phyloP scores from a whole-genome alignment of 2,329 filamentous ascomycete genomes.

The Keithomyces neogunnii region DNA sequence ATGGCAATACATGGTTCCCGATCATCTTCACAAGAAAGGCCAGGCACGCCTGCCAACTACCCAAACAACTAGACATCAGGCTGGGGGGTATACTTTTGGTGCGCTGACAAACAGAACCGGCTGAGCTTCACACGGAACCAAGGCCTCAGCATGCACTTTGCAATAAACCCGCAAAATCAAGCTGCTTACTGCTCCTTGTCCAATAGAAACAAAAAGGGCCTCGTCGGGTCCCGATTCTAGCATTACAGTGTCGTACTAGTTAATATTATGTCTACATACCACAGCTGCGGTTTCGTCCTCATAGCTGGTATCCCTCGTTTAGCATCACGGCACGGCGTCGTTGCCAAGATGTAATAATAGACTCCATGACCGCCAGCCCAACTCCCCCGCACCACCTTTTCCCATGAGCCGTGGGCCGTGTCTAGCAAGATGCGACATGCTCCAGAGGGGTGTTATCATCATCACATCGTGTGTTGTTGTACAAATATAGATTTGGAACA shows the following conservation, averaged over 20 bases:
- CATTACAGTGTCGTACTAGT: slow-evolving; percentile 1
- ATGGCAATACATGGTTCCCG: no score
- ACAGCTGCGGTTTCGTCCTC: neutral
- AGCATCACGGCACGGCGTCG: no score
- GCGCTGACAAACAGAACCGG: slow-evolving; percentile 27
- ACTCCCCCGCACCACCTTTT: slow-evolving; percentile 8
- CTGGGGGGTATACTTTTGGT: no score
- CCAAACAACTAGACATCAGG: no score
- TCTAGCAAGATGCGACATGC: slow-evolving; percentile 19
- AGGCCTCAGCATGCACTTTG: neutral
- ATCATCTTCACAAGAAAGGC: no score
- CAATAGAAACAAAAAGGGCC: neutral
- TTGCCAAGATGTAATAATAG: neutral
- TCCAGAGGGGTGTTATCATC: slow-evolving; percentile 10
- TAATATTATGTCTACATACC: neutral
- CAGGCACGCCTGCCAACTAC: no score
- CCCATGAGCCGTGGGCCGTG: slow-evolving; percentile 12
- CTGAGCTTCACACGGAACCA: slow-evolving; percentile 30
- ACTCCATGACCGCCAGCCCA: neutral
- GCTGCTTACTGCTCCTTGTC: neutral
- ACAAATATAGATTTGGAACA: slow-evolving; percentile 17
- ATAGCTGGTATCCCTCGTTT: neutral
- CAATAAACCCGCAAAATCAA: neutral
- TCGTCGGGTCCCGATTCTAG: neutral
- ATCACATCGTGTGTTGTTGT: slow-evolving; percentile 23